Evolutionary conservation across 1,284 basidiomycete genomes (phyloP), one percentile per base, ranked within the genome.

Genomic region (Rhodotorula sp.): DNA sequence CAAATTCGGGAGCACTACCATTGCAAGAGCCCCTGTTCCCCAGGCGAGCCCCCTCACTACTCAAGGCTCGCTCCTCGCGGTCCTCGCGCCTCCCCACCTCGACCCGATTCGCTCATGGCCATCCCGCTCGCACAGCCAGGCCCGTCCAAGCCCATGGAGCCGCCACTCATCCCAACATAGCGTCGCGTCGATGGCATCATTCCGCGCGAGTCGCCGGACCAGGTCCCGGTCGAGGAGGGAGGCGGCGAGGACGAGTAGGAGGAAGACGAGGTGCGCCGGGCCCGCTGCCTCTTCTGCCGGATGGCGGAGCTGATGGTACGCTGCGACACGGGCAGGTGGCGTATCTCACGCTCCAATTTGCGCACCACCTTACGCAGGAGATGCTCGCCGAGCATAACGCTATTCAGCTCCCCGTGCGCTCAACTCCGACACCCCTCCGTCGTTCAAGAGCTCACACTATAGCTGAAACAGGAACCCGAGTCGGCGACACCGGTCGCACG

Each of bases 261-360:
- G 27, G 48, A 73, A 36, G 72, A 73, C 39, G 72, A 73, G 69
- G 72, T 73, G 41, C 39, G 61, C 37, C 10, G 36, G 6, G 9
- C 5, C 34, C 2, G 7, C 25, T 13, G n/a, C n/a, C n/a, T n/a
- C n/a, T n/a, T n/a, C n/a, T n/a, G n/a, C n/a, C n/a, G n/a, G n/a
- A n/a, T n/a, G n/a, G n/a, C n/a, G n/a, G 22, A 6, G 41, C 51
- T 37, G 32, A 64, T 17, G 5, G 22, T 25, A 27, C 15, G 21
- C n/a, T n/a, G n/a, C n/a, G n/a, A n/a, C n/a, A n/a, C 25, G 7
- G 8, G 10, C 63, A 75, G 73, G 73, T 75, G 27, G 63, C 63
- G 44, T 75, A 75, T 44, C 48, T 75, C 12, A 72, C 73, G 17
- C 66, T 75, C 37, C 71, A 75, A 55, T 72, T 75, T 41, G 71